phyloP scores from a whole-genome alignment of 164 flowering plant species.

The Cinnamomum chago region DNA sequence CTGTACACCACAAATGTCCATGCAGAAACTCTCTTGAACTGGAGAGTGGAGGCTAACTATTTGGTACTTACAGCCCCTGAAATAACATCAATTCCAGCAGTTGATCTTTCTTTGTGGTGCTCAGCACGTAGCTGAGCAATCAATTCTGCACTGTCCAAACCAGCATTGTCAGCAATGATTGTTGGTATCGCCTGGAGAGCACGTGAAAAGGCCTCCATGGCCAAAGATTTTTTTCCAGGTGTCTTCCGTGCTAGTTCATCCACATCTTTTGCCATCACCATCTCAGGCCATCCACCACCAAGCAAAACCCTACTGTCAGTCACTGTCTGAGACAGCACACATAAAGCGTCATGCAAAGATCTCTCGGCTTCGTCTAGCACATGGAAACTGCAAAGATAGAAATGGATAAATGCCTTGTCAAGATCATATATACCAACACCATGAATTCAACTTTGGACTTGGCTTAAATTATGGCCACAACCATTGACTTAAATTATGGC shows the following conservation, averaged over 20 bases:
- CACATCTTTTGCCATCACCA: constrained; percentile 96
- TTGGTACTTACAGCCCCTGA: constrained; percentile 72
- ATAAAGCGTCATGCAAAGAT: constrained; percentile 95
- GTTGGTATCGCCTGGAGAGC: constrained; percentile 90
- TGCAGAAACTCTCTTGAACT: not conserved
- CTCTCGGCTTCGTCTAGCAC: constrained; percentile 98
- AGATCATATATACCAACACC: not conserved
- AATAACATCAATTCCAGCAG: constrained; percentile 91
- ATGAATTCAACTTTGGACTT: not conserved
- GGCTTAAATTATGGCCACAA: too few species aligned
- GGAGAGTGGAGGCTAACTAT: not conserved
- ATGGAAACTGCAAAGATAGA: constrained; percentile 55
- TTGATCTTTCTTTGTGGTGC: constrained; percentile 79
- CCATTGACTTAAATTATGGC: too few species aligned
- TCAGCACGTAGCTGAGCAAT: constrained; percentile 93
- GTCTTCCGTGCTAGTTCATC: constrained; percentile 91
- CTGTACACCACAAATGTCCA: not conserved
- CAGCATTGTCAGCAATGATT: constrained; percentile 96
- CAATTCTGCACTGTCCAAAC: constrained; percentile 95
- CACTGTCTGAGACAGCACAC: constrained; percentile 95
- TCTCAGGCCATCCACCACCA: constrained; percentile 99
- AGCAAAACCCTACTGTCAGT: constrained; percentile 83
- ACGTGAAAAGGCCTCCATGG: constrained; percentile 90
- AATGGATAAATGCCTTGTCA: not conserved
- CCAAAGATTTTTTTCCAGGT: constrained; percentile 95